These are phyloP conservation scores for Phaeosphaeria sp. DNA, from an alignment of 2,329 filamentous ascomycete species.

Conservation along the genomic window DNA sequence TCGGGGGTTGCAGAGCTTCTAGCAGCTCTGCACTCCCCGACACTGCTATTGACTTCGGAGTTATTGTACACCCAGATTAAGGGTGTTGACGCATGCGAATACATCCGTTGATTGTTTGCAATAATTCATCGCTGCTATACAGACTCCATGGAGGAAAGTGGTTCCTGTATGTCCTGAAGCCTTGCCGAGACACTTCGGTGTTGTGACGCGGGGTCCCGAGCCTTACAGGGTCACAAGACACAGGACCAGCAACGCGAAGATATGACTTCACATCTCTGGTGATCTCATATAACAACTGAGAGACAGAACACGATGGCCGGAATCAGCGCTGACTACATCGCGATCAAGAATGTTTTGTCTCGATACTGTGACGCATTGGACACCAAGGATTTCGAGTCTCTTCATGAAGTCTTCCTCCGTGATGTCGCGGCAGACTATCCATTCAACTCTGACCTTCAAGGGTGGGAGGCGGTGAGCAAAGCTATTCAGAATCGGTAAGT, in stretches of 20 bases:
- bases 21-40: background rate
- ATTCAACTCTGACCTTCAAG: slow-evolving; percentile 41
- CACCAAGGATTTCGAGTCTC: slow-evolving; percentile 48
- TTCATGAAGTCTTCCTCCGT: slow-evolving; percentile 49
- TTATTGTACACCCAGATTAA: background rate
- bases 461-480: slow-evolving; percentile 39
- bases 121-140: background rate
- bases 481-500: slow-evolving; percentile 44
- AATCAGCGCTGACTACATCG: slow-evolving; percentile 36
- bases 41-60: background rate
- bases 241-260: background rate
- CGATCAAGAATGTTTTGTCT: slow-evolving; percentile 52
- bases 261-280: background rate
- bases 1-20: background rate
- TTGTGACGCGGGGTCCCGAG: slow-evolving; percentile 3
- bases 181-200: background rate
- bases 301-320: slow-evolving; percentile 14
- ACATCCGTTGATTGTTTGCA: background rate
- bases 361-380: slow-evolving; percentile 55
- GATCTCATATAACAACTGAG: background rate
- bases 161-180: background rate
- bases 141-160: background rate
- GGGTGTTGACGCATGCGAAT: background rate
- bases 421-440: slow-evolving; percentile 52
- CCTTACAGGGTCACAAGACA: background rate